phyloP scores from a whole-genome alignment of 2,329 filamentous ascomycete species.

The Aspergillus fumigatiaffinis region DNA sequence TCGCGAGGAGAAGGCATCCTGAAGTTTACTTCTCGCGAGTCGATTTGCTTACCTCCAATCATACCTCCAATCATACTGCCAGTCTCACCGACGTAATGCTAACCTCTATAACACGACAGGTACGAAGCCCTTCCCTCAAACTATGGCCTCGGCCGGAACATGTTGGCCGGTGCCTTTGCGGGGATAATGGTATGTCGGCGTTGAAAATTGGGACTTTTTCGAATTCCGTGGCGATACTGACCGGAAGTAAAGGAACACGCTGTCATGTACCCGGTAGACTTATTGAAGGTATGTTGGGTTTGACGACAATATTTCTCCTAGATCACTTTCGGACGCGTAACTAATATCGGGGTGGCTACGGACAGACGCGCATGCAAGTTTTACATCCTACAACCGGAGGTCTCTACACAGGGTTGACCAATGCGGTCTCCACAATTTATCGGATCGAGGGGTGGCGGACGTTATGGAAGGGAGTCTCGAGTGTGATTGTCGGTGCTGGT shows the following conservation, averaged over 20 bases:
- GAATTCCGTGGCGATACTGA: constrained; percentile 9
- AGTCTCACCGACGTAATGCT: constrained; percentile 10
- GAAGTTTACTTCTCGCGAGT: not conserved
- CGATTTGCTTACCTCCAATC: constrained; percentile 1
- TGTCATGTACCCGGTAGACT: constrained; percentile 97
- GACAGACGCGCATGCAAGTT: constrained; percentile 94
- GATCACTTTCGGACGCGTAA: not conserved
- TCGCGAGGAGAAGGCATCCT: not conserved
- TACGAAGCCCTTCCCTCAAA: constrained; percentile 94
- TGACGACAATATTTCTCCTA: not conserved
- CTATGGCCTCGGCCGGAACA: constrained; percentile 90
- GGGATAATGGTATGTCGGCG: constrained; percentile 74
- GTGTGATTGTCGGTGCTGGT: constrained; percentile 94
- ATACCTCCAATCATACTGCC: not conserved
- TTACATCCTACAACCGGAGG: constrained; percentile 76
- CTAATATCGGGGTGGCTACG: constrained; percentile 4
- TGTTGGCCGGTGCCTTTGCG: constrained; percentile 93
- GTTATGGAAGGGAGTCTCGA: constrained; percentile 94
- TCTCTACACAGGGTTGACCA: constrained; percentile 84
- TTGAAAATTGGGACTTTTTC: not conserved
- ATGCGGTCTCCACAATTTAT: constrained; percentile 89
- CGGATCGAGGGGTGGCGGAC: constrained; percentile 83
- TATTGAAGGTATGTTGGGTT: constrained; percentile 73
- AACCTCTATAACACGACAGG: constrained; percentile 41
- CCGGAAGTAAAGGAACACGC: constrained; percentile 73